Conservation (phyloP, 129 eudicot genomes). For the sunflower (Helianthus annuus) region DNA sequence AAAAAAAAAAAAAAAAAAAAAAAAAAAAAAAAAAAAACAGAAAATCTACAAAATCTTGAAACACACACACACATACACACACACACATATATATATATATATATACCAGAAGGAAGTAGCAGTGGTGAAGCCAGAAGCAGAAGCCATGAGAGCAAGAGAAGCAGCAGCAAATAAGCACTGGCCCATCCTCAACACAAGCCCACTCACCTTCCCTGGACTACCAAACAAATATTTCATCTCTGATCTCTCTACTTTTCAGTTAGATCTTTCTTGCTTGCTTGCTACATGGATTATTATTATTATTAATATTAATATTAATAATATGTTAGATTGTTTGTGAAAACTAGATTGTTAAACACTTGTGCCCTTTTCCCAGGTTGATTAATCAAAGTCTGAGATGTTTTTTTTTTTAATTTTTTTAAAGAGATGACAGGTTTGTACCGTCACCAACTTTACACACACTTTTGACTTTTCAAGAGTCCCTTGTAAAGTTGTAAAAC, state of each 20-base stretch:
- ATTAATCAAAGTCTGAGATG: too few species aligned
- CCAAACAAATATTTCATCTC: slow-evolving; percentile 62
- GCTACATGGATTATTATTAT: not conserved
- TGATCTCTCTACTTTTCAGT: not conserved
- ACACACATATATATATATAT: too few species aligned
- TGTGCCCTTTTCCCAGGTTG: too few species aligned
- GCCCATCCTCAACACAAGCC: slow-evolving; percentile 51
- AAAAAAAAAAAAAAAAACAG: slow-evolving; percentile 9
- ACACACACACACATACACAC: too few species aligned
- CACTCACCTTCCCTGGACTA: slow-evolving; percentile 64
- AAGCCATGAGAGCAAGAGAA: slow-evolving; percentile 66
- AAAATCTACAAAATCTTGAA: not conserved
- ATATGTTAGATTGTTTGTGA: too few species aligned
- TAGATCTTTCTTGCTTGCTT: not conserved
- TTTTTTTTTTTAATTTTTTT: too few species aligned
- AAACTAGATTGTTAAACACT: too few species aligned
- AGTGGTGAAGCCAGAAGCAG: slow-evolving; percentile 72
- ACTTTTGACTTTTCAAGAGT: slow-evolving; percentile 3
- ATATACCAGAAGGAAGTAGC: slow-evolving; percentile 61
- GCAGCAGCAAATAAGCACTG: slow-evolving; percentile 73
- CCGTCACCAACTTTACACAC: slow-evolving; percentile 5
- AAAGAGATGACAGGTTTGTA: too few species aligned
- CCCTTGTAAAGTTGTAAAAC: not conserved
- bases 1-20: slow-evolving; percentile 6
- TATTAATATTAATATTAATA: too few species aligned